Evolutionary conservation across 139 green algal species (phyloP), one percentile per base, ranked within the genome.

Genomic region (Yamagishiella unicocca): DNA sequence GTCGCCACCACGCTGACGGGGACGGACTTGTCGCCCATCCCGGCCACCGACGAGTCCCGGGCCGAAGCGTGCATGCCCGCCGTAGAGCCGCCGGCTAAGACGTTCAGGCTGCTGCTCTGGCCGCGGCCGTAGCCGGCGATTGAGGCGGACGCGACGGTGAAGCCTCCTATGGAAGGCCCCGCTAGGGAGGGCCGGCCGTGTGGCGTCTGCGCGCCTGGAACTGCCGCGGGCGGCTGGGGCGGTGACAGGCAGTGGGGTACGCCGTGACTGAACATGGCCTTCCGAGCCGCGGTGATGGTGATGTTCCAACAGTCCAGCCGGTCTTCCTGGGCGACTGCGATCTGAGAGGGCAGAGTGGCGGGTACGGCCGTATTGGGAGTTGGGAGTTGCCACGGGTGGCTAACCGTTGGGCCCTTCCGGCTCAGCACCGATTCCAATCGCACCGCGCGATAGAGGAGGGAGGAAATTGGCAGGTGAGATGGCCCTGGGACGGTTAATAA

Each of bases 271-370:
- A 92, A 89, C 77, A 84, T 84, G 19, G 24, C 35, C 1, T 29
- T 35, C 14, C 50, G 50, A 1, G 92, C 90, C 22, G 92, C 50
- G 21, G 38, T 74, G 27, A 95, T 46, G 29, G 61, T 68, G 35
- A 95, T 25, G 31, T 46, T 66, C 92, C 92, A 95, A 84, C 89
- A 91, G 85, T 95, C 92, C 29, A 95, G 85, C 35, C 78, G 29
- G 12, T 85, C 85, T 8, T 84, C 43, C 12, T 9, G 8, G 9
- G 90, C 90, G 22, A 72, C 68, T 2, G 90, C 87, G 4, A 93
- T 64, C 88, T 92, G 38, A n/a, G n/a, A n/a, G n/a, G n/a, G n/a
- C n/a, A n/a, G n/a, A n/a, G n/a, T n/a, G n/a, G n/a, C n/a, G n/a
- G n/a, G n/a, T n/a, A n/a, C n/a, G n/a, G n/a, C n/a, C n/a, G n/a